Base-by-base conservation (phyloP, 164 flowering plant species). In the Chimonanthus praecox region DNA sequence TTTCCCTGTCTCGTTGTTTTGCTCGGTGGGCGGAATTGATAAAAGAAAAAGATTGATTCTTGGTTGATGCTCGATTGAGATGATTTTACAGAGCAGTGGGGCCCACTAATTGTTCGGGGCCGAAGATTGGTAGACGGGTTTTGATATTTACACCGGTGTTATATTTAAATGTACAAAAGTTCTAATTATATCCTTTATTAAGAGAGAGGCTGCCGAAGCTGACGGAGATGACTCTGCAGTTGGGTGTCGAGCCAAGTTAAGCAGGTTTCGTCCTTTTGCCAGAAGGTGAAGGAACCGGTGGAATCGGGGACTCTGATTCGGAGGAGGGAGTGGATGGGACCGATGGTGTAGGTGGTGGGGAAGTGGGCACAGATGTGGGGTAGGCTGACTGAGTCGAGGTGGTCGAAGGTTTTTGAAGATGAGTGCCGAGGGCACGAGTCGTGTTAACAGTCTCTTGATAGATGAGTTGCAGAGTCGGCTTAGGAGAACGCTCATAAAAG, bases 231-330 rank as follows among this genome's bases (percentile, higher is more conserved):
- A 90, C 92, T 74, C 0, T 58, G 3, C 0, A 84, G 81, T 47
- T 86, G 84, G 0, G 71, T 6, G 49, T 87, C 83, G 3, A 90
- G 86, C 94, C 90, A 90, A 6, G 70, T 18, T 10, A 90, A 67
- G 83, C 89, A 89, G 64, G 79, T 81, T 4, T 70, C 54, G 71
- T 89, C 88, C 44, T 77, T 82, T 64, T 79, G 10, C 83, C 82
- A 77, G 7, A 85, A 20, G 68, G 44, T 1, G 13, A 70, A 51
- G 0, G 71, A 51, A 8, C 3, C 58, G 13, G 72, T 10, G 4
- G 50, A 48, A 5, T 6, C 43, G 9, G 49, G 6, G 33, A 49
- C 71, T n/a, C 49, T 60, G 47, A 76, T 63, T n/a, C 49, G 63
- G 20, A 80, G 49, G 47, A 67, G 79, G 20, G 79, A 64, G 64